Evolutionary conservation across 2,329 filamentous ascomycete genomes (phyloP), one percentile per base, ranked within the genome.

Genomic region (Helotiales sp.): DNA sequence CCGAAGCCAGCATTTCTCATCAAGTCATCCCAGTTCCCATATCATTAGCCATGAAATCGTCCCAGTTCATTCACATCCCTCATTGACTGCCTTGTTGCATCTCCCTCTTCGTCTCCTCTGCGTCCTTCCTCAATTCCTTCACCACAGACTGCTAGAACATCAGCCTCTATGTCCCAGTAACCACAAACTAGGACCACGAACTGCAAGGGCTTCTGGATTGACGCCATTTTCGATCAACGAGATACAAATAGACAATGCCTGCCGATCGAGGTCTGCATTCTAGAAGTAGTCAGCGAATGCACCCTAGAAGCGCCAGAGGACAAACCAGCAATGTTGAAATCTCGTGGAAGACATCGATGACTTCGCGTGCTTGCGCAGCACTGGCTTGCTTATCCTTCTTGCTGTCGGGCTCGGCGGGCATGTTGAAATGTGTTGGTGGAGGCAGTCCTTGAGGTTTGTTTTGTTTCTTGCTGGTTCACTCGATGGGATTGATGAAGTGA

Each of bases 141-240:
- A 78, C 68, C 6, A 78, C 75, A 55, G 75, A 71, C 76, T 77
- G 62, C 24, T 8, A 30, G 20, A 17, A 10, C 1, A 57, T 74
- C 57, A 75, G 70, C 30, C 59, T 59, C 28, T 24, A n/a, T 62
- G 43, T 26, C 43, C 63, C 22, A 24, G n/a, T 6, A 52, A 24
- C 2, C 3, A 6, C 20, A 34, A 2, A 32, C 3, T 4, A 24
- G 17, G 26, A 52, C 13, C 2, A 74, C 93, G 77, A 85, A 98
- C 96, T 26, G 95, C 94, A 34, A 99, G 83, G 0, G 95, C 96
- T 78, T 98, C 95, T 0, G 96, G 96, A 77, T 97, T 97, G 32
- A 98, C 93, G 15, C 96, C 96, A 77, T 97, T 97, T 80, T 99
- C 96, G 74, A 99, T 96, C 79, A 99, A 87, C 63, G 93, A 97